Conservation (phyloP, 768 basidiomycete species). For the Amanita phalloides region DNA sequence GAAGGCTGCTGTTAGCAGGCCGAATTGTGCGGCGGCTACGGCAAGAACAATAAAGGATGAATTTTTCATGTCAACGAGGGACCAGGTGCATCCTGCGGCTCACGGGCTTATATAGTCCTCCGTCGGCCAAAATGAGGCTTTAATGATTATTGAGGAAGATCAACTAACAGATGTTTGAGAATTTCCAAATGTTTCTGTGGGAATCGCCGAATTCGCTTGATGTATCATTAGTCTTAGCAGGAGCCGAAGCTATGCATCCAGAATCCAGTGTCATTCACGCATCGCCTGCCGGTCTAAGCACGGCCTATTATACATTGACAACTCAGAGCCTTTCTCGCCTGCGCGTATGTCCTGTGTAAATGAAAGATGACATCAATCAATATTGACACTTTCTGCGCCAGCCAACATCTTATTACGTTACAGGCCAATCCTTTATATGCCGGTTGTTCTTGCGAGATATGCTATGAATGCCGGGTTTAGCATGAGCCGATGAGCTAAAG, state of each 20-base stretch:
- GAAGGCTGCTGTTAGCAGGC: background rate
- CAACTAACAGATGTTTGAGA: background rate
- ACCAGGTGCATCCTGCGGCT: background rate
- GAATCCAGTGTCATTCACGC: too few relatives aligned
- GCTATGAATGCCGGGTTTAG: background rate
- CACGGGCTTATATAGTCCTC: background rate
- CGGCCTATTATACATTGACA: too few relatives aligned
- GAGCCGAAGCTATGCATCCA: too few relatives aligned
- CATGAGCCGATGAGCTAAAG: background rate
- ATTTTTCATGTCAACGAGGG: background rate
- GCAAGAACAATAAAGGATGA: background rate
- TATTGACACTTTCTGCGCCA: background rate
- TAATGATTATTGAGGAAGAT: background rate
- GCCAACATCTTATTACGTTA: background rate
- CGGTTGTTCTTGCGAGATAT: constrained; percentile 1
- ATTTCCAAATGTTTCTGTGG: too few relatives aligned
- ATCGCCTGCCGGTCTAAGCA: too few relatives aligned
- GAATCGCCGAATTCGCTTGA: too few relatives aligned
- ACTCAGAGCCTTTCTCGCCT: too few relatives aligned
- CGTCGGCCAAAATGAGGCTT: background rate
- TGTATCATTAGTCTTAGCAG: too few relatives aligned
- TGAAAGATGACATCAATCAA: background rate
- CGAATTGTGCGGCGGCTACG: background rate
- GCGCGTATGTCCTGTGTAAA: background rate
- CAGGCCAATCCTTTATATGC: background rate